These are phyloP conservation scores for Cercospora sp. DNA, from an alignment of 2,329 filamentous ascomycete genomes.

Conservation along the genomic window DNA sequence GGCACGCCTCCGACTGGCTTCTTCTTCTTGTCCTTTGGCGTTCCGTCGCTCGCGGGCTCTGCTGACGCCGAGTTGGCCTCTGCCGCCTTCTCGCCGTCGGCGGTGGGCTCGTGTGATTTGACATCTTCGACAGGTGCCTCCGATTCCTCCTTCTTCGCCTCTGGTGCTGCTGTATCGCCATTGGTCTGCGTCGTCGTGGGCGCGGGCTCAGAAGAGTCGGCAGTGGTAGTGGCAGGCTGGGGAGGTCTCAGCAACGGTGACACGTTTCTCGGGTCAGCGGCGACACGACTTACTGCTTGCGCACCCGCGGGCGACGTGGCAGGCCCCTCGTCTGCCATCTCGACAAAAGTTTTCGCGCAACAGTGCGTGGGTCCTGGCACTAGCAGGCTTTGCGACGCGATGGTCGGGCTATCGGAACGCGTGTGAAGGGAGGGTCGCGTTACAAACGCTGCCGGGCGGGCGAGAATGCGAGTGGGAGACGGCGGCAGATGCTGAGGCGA, in stretches of 20 bases:
- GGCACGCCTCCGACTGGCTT: slow-evolving; percentile 66
- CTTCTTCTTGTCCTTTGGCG: slow-evolving; percentile 41
- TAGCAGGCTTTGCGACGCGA: slow-evolving; percentile 31
- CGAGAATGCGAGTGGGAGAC: slow-evolving; percentile 10
- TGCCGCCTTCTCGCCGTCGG: slow-evolving; percentile 30
- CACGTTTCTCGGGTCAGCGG: slow-evolving; percentile 17
- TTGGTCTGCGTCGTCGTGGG: slow-evolving; percentile 27
- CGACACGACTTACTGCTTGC: slow-evolving; percentile 30
- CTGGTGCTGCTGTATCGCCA: slow-evolving; percentile 26
- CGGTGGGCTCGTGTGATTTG: slow-evolving; percentile 30
- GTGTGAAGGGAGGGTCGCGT: slow-evolving; percentile 17
- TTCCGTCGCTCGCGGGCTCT: slow-evolving; percentile 26
- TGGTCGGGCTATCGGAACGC: slow-evolving; percentile 23
- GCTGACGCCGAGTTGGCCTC: slow-evolving; percentile 28
- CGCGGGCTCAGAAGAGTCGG: slow-evolving; percentile 21
- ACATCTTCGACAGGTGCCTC: slow-evolving; percentile 32
- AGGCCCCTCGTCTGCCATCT: slow-evolving; percentile 37
- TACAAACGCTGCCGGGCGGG: slow-evolving; percentile 16
- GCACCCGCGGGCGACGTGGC: slow-evolving; percentile 32
- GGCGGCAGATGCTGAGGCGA: slow-evolving; percentile 20
- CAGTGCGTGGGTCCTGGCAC: slow-evolving; percentile 14
- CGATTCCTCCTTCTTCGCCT: slow-evolving; percentile 31
- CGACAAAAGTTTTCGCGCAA: slow-evolving; percentile 20
- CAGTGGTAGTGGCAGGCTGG: slow-evolving; percentile 26
- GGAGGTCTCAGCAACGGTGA: slow-evolving; percentile 28